Base-by-base conservation (phyloP, 257 asterid genomes). In the Coffea canephora region DNA sequence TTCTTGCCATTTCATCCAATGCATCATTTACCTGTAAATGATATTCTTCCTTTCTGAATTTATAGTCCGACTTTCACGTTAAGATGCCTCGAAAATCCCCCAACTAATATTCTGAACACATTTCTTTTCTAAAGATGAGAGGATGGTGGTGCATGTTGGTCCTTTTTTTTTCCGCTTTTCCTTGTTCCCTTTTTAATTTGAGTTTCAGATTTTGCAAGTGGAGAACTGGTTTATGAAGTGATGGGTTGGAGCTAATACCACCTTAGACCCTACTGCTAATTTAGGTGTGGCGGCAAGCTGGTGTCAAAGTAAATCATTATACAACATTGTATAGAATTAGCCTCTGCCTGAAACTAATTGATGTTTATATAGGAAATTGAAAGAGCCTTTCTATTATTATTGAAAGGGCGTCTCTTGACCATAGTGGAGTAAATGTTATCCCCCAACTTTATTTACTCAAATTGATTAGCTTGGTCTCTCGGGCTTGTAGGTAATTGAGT, bases 1-100 rank as follows among this genome's bases (percentile, higher is more conserved):
- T 25, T 75, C 65, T 72, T 43, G n/a, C 77, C 50, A 57, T 81
- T 76, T 71, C 50, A 50, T 46, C 57, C 61, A 36, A 16, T 21
- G 12, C 31, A 39, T 39, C 43, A 39, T 39, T 55, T 13, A 19
- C 45, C n/a, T 31, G 39, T 23, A 54, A 72, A 48, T 54, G 27
- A 18, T 77, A 43, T 62, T 64, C 7, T 12, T 31, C 59, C 15
- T 23, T 11, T 66, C 73, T 8, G 16, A 31, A 49, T 77, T 39
- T 31, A 49, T 46, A 25, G 49, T 66, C 59, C 18, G 25, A 3
- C 5, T 21, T 77, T 77, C 45, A 10, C 12, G 12, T 23, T 67
- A 16, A 19, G 34, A 49, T 34, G 19, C 8, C 15, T 4, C 23
- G 31, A 8, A 76, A 65, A 65, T 41, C 66, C 46, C 34, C 21